Base-by-base conservation (phyloP, 2,329 filamentous ascomycete genomes). In the Phoma herbarum region DNA sequence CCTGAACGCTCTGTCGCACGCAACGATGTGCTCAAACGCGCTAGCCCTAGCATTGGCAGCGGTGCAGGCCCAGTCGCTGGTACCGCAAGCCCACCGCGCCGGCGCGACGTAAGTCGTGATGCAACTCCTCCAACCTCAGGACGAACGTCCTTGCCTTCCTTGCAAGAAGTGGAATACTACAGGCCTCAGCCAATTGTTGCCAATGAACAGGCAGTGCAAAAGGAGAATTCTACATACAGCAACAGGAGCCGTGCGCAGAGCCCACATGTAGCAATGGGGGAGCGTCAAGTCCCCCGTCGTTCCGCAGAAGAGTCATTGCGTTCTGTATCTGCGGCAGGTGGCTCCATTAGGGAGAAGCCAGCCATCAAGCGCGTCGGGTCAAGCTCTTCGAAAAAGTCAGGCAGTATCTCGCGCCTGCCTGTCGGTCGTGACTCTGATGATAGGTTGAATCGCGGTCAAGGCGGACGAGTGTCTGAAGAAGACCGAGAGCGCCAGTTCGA, bases 401-500 rank as follows among this genome's bases (percentile, higher is more conserved):
- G 66, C 6, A 69, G 67, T 4, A 71, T 74, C 5, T 72, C 72
- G 16, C 66, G 72, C 39, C 61, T 73, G 9, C 71, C 77, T n/a
- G 71, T 62, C 31, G 67, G 65, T 26, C 72, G 73, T 25, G 71
- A 75, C 33, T 78, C 76, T 0, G 68, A 73, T 14, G 39, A 46
- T 54, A 65, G 69, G 22, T 66, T 72, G 14, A 67, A 72, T 9
- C 67, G 72, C 11, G 64, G 63, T 10, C 46, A 75, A 10, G 73
- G 69, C 45, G 65, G 63, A 14, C 72, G 75, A 41, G 70, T 76
- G 69, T 77, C 76, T 11, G 73, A 77, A 47, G 77, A 78, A 58
- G 75, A 77, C 55, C 69, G 75, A 14, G 66, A 72, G 52, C 75
- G 76, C 12, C 79, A 83, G 59, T 83, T 83, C 63, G 81, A 83